Evolutionary conservation across 768 basidiomycete genomes (phyloP).

Genomic region (Leccinum rimulosum): DNA sequence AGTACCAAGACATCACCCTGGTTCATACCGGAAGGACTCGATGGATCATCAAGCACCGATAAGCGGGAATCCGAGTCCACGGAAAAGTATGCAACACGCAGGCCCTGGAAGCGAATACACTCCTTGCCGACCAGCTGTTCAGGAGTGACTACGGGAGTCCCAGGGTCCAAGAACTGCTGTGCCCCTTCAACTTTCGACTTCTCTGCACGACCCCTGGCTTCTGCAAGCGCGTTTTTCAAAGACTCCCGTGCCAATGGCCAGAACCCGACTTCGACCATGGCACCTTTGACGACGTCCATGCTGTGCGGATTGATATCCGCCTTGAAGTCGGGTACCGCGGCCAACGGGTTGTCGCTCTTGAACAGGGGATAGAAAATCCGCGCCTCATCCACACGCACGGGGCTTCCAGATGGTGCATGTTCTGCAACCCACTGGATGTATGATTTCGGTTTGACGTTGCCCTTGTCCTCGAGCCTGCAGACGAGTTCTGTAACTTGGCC

Average conservation of each 20-base stretch:
- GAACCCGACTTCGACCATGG: constrained; percentile 88
- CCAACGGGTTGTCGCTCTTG: constrained; percentile 86
- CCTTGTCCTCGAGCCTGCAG: constrained; percentile 73
- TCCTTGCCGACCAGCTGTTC: constrained; percentile 88
- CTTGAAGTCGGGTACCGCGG: constrained; percentile 67
- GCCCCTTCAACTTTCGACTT: constrained; percentile 50
- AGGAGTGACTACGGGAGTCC: constrained; percentile 65
- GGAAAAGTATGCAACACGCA: constrained; percentile 93
- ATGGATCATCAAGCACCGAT: constrained; percentile 57
- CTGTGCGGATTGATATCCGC: constrained; percentile 82
- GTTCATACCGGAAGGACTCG: constrained; percentile 39
- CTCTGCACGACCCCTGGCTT: constrained; percentile 60
- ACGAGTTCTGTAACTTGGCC: constrained; percentile 79
- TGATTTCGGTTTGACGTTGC: constrained; percentile 79
- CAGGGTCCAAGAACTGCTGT: constrained; percentile 38
- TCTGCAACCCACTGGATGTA: constrained; percentile 98
- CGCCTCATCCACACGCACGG: constrained; percentile 84
- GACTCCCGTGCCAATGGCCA: constrained; percentile 75
- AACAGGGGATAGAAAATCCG: constrained; percentile 92
- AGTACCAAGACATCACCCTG: constrained; percentile 82
- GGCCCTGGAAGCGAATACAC: constrained; percentile 93
- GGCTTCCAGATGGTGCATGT: constrained; percentile 72
- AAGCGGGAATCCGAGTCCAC: constrained; percentile 84
- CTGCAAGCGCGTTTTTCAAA: constrained; percentile 61
- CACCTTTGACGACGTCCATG: constrained; percentile 74